These are phyloP conservation scores for Oldenlandia corymbosa DNA, from an alignment of 257 asterid species.

Conservation along the genomic window DNA sequence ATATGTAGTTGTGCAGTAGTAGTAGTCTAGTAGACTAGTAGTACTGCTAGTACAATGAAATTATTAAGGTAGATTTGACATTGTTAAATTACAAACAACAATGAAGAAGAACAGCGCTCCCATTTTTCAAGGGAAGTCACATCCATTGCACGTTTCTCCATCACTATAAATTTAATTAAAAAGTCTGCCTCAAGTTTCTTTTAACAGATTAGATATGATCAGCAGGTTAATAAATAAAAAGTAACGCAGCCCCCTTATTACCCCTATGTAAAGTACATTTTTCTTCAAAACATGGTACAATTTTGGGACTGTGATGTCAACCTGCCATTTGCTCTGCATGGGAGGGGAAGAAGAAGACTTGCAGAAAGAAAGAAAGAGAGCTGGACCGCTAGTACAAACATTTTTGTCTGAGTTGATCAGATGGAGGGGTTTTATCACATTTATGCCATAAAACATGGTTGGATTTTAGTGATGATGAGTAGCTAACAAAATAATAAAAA, in stretches of 20 bases:
- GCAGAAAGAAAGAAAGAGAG: slow-evolving; percentile 5
- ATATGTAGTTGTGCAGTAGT: no score
- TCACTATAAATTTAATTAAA: no score
- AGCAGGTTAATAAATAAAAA: no score
- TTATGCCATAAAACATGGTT: slow-evolving; percentile 4
- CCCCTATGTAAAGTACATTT: no score
- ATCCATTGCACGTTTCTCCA: slow-evolving; percentile 18
- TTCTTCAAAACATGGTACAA: slow-evolving; percentile 14
- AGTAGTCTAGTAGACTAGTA: no score
- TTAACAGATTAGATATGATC: no score
- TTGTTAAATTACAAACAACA: not conserved
- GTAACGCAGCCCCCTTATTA: no score
- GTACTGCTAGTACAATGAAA: no score
- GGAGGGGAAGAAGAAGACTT: not conserved
- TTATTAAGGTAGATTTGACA: not conserved
- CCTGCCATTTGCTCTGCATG: slow-evolving; percentile 27
- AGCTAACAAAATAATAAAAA: slow-evolving; percentile 4
- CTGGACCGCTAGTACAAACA: slow-evolving; percentile 20
- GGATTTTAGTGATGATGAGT: not conserved
- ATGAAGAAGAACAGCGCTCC: not conserved
- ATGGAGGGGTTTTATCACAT: no score
- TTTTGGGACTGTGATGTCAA: slow-evolving; percentile 14
- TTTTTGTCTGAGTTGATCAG: not conserved
- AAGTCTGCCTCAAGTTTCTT: slow-evolving; percentile 10
- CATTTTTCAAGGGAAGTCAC: slow-evolving; percentile 11